A percentile compares a stretch with the other conserved stretches of the same genome.
Evolutionary conservation across 345 rosid species (phyloP).

Genomic region (Murraya koenigii): DNA sequence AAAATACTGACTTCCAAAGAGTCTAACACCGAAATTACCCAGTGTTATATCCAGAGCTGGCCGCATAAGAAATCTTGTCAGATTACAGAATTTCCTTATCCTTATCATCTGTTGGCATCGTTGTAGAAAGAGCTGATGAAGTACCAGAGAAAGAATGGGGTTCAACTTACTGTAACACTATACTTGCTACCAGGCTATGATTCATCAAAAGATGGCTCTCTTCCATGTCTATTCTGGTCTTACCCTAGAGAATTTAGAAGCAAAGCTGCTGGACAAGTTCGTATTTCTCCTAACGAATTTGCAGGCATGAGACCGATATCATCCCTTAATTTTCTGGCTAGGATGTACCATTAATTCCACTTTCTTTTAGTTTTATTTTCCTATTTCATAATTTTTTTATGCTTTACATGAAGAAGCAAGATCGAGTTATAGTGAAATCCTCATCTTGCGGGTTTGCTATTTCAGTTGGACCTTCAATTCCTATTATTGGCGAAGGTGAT

Average conservation of each 20-base stretch:
- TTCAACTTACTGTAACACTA: conserved; percentile 89
- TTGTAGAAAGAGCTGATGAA: conserved; percentile 95
- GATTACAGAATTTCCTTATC: conserved; percentile 89
- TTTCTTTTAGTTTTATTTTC: conserved; percentile 11
- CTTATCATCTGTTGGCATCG: conserved; percentile 87
- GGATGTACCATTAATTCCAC: conserved; percentile 45
- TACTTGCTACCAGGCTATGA: conserved; percentile 91
- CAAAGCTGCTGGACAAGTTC: conserved; percentile 99
- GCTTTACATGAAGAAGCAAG: conserved; percentile 12
- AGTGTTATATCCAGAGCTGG: conserved; percentile 81
- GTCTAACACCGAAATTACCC: conserved; percentile 92
- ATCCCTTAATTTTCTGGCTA: conserved; percentile 93
- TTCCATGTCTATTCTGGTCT: conserved; percentile 94
- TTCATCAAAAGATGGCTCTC: conserved; percentile 84
- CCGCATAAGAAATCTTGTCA: conserved; percentile 74
- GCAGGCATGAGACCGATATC: conserved; percentile 93
- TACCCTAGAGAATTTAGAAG: conserved; percentile 98
- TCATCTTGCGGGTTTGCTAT: conserved; percentile 69
- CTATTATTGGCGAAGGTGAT: conserved; percentile 94
- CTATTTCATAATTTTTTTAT: conserved; percentile 7
- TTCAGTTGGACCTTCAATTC: conserved; percentile 96
- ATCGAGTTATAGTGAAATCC: conserved; percentile 12
- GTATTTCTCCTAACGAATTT: conserved; percentile 98
- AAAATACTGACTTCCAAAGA: conserved; percentile 85
- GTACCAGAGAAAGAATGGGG: conserved; percentile 94